Conservation (phyloP, 2,329 filamentous ascomycete genomes). For the Aspergillus tanneri region DNA sequence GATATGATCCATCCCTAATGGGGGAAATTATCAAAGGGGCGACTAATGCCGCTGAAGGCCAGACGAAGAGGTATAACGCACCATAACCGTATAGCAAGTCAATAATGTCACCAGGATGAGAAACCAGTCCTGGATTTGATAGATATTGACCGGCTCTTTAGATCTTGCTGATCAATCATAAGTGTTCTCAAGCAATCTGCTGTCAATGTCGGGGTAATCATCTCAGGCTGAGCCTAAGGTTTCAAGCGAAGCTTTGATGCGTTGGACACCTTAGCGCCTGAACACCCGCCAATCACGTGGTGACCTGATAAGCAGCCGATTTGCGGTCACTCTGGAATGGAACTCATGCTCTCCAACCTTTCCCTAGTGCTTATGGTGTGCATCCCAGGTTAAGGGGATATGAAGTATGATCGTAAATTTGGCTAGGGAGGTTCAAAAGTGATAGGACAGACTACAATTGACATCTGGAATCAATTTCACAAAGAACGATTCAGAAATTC, state of each 20-base stretch:
- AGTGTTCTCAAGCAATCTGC: constrained; percentile 3
- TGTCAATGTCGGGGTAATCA: constrained; percentile 7
- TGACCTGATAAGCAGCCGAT: constrained; percentile 15
- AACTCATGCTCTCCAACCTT: background rate
- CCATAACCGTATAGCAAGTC: background rate
- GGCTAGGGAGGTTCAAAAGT: no score
- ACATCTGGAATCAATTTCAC: no score
- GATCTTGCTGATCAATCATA: constrained; percentile 5
- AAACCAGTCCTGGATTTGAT: background rate
- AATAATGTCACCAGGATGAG: no score
- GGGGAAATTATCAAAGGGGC: constrained; percentile 4
- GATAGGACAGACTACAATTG: no score
- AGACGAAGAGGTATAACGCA: constrained; percentile 9
- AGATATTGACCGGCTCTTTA: constrained; percentile 8
- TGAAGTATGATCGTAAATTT: no score
- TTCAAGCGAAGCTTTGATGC: constrained; percentile 20
- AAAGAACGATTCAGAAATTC: no score
- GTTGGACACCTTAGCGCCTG: constrained; percentile 19
- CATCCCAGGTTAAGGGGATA: no score
- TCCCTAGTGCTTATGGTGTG: no score
- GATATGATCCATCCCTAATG: no score
- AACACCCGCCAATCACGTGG: constrained; percentile 21
- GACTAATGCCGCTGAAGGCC: constrained; percentile 12
- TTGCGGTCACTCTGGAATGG: no score
- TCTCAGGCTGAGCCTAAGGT: constrained; percentile 16